Evolutionary conservation across 371 early-diverging fungal genomes (phyloP), one percentile per base, ranked within the genome.

Genomic region (Apophysomyces sp.): DNA sequence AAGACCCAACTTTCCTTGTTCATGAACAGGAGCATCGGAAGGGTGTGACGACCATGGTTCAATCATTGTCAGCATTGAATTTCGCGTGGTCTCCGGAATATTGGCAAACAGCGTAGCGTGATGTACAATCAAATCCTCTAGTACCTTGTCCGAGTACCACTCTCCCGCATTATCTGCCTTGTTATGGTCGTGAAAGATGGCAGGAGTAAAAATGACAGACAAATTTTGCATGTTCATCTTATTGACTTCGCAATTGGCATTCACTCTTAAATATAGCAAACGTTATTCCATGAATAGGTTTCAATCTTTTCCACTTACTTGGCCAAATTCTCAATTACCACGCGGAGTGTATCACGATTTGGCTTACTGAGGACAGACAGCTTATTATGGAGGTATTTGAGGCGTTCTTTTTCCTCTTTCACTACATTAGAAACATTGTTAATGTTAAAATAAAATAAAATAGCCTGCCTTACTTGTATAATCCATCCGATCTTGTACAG

Each of bases 211-310:
- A 21, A 86, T 78, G 41, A 84, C 68, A 1, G 81, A 78, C 4
- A 86, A 30, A 52, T 86, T 86, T 29, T 82, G 79, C 6, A 86
- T 66, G 9, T 71, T 82, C 85, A 86, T 86, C 59, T 84, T 86
- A 71, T 86, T 86, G 11, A 76, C 57, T 6, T 80, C 69, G 1
- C 80, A 75, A 18, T 74, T 55, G 0, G 68, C 69, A 49, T 74
- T 71, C 1, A 84, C 75, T 52, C 83, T 85, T 57, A 59, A n/a
- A 36, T 34, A 24, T 16, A 37, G 29, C 30, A 4, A 13, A 37
- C 3, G 6, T 28, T 52, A 21, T 21, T 21, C 39, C 1, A 7
- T 21, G 3, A 18, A 11, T 5, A n/a, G 7, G 2, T 13, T 5
- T 12, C 49, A 37, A 13, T 18, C 12, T n/a, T 13, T 32, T 24